These are phyloP conservation scores for Diplodia scrobiculata DNA, from an alignment of 2,329 filamentous ascomycete species.

Conservation along the genomic window DNA sequence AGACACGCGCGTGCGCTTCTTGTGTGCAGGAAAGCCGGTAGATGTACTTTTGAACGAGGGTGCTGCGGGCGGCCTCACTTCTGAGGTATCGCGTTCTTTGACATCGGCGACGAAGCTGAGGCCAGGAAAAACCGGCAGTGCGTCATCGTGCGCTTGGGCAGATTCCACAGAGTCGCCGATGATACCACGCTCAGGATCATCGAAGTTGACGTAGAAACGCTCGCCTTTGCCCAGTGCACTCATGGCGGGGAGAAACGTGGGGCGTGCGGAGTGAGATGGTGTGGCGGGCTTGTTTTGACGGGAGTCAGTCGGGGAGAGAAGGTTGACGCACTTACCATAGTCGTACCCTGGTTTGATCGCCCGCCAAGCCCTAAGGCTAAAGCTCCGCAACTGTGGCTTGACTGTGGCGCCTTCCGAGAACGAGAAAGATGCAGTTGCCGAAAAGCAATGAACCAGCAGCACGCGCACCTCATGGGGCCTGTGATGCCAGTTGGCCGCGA, in stretches of 20 bases:
- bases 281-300: not conserved
- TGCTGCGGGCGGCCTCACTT: constrained; percentile 64
- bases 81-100: constrained; percentile 67
- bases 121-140: constrained; percentile 37
- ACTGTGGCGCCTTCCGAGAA: constrained; percentile 13
- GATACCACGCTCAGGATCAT: constrained; percentile 35
- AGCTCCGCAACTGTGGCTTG: constrained; percentile 4
- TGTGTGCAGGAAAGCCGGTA: constrained; percentile 86
- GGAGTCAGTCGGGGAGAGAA: not conserved
- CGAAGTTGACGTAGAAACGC: constrained; percentile 63
- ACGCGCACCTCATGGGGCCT: not conserved
- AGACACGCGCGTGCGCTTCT: constrained; percentile 71
- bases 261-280: not conserved
- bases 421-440: constrained; percentile 12
- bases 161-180: constrained; percentile 53
- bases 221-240: constrained; percentile 58
- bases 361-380: not conserved
- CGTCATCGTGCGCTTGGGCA: constrained; percentile 34
- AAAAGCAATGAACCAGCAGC: constrained; percentile 13
- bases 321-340: not conserved
- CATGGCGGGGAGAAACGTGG: constrained; percentile 34
- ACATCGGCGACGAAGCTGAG: constrained; percentile 69
- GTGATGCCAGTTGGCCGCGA: not conserved
- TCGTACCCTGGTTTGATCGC: not conserved
- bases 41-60: constrained; percentile 57